phyloP scores from a whole-genome alignment of 2,329 filamentous ascomycete species.

The Penicillium brasilianum region DNA sequence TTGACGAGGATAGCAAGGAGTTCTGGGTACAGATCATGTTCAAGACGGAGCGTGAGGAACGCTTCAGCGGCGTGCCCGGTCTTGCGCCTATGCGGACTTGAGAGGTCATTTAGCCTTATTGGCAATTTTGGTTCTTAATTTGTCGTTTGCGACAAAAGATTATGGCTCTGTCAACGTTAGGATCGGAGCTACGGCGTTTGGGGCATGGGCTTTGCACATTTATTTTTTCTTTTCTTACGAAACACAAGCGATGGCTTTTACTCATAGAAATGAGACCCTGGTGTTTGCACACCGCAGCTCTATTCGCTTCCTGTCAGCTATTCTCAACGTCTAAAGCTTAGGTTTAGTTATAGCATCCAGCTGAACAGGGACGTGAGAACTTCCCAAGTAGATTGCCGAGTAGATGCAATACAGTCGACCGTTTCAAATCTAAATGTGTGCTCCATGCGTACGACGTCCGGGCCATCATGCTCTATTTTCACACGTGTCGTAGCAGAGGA shows the following conservation, averaged over 20 bases:
- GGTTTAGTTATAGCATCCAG: not conserved
- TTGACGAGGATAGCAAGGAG: conserved; percentile 93
- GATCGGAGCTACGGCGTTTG: conserved; percentile 25
- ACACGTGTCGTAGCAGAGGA: not conserved
- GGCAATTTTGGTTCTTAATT: conserved; percentile 4
- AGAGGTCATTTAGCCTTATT: conserved; percentile 27
- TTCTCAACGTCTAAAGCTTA: not conserved
- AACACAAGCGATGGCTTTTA: conserved; percentile 18
- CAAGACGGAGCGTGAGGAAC: conserved; percentile 96
- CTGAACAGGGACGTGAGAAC: not conserved
- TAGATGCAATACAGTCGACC: not conserved
- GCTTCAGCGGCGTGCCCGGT: conserved; percentile 72
- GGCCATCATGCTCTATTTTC: not conserved
- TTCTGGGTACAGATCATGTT: conserved; percentile 98
- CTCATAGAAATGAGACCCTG: conserved; percentile 1
- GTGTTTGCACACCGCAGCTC: not conserved
- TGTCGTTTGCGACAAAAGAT: conserved; percentile 13
- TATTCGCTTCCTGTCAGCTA: not conserved
- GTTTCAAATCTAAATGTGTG: not conserved
- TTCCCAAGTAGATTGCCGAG: no score
- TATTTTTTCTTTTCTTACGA: conserved; percentile 16
- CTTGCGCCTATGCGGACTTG: conserved; percentile 57
- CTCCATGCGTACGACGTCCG: not conserved
- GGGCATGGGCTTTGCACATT: conserved; percentile 16
- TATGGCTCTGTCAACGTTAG: conserved; percentile 18